Evolutionary conservation across 1,139 yeast species (phyloP), one percentile per base, ranked within the genome.

Genomic region (Suhomyces bokatorum): DNA sequence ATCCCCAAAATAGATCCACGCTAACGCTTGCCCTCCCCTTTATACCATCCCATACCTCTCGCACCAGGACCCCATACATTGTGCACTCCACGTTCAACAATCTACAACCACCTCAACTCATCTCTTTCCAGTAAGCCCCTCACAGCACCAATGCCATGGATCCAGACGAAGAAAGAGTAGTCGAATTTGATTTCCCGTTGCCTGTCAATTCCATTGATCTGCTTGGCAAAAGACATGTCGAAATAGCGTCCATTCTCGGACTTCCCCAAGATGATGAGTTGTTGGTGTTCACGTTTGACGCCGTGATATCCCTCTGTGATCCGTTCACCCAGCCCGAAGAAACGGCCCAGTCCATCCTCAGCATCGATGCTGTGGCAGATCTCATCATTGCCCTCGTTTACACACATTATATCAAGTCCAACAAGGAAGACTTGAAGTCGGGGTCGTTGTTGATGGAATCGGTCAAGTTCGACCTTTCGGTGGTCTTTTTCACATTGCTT

Each of bases 301-400:
- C 69, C 11, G 57, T 73, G 2, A 66, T 78, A 3, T 68, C 80
- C 2, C 59, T 85, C 33, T 77, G 83, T 44, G 89, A 84, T 57
- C 87, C 88, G 4, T 68, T 74, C 53, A 81, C 88, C 1, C 89
- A 83, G 51, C 90, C 91, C 0, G 76, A 77, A 35, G 87, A 84
- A 30, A 73, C 74, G n/a, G 83, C 81, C 17, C 58, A 64, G 1
- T 61, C 68, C 27, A 63, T 81, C 0, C 64, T 83, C 14, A 81
- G 88, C 26, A 62, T 84, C 10, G 83, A 81, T 47, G 59, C 73
- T 8, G 53, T 83, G 5, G 73, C 85, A 5, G 80, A 80, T 48
- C 53, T 81, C 37, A 65, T 79, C 16, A 66, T 84, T 6, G 80
- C 80, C 0, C 58, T 79, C 14, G 54, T 62, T 32, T 62, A 56